Base-by-base conservation (phyloP, 2,329 filamentous ascomycete species). In the Aaosphaeria arxii region DNA sequence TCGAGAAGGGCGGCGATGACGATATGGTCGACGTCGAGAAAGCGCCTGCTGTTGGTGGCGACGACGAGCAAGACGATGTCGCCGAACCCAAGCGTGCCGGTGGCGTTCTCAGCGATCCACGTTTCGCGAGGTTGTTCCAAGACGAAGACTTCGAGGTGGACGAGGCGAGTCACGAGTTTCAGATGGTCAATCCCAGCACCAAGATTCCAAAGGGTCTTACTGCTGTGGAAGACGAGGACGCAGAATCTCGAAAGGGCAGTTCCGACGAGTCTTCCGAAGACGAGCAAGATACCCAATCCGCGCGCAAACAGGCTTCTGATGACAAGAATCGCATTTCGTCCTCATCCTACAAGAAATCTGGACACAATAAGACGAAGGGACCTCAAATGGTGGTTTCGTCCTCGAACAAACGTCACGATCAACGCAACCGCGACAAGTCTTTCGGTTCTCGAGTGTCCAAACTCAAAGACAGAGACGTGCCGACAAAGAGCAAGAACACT, bases 71-170 rank as follows among this genome's bases (percentile, higher is more conserved):
- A 32, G 54, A 86, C 52, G 74, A 76, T 45, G 56, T 40, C 7
- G 51, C 86, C 52, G 74, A 76, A 45, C 55, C 76, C 78, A 55
- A 83, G 80, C 53, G 86, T 7, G 49, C 50, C 7, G 60, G 49
- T 11, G 59, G 60, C 17, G 73, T 95, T 33, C 82, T 99, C 46
- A 83, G 83, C 50, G 94, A 99, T 69, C 80, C 85, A 44, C 91
- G 94, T 76, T 97, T 99, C 80, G 81, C 81, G 57, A 84, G 85
- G 58, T 74, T 99, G 52, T 99, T 97, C 74, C 86, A 96, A 65
- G 90, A 97, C 68, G 87, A 91, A 61, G 91, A 95, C 48, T 97
- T 96, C 70, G 83, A 83, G 60, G 88, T 99, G 50, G 92, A 99
- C 69, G 94, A 99, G 73, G 86, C 76, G 36, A 95, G 87, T 54